Evolutionary conservation across 1,284 basidiomycete genomes (phyloP).

Genomic region (Marasmius sp.): DNA sequence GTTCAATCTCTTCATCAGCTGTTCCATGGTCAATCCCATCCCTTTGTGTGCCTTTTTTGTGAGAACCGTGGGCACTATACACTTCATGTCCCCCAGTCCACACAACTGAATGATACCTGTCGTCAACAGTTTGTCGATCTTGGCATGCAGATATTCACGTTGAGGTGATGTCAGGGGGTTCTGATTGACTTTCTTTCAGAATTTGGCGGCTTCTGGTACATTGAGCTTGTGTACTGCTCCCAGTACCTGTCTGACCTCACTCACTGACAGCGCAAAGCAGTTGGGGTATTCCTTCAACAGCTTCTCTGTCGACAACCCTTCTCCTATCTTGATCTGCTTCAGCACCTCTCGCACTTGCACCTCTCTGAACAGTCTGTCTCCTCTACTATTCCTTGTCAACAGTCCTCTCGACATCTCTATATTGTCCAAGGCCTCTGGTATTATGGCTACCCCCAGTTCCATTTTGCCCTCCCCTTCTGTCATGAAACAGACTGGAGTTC

Average conservation of each 20-base stretch:
- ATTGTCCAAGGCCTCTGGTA: neutral
- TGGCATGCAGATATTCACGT: constrained; percentile 22
- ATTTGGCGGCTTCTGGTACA: constrained; percentile 21
- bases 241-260: constrained; percentile 22
- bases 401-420: neutral
- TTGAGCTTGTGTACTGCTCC: constrained; percentile 24
- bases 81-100: constrained; percentile 25
- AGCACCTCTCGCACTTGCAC: constrained; percentile 21
- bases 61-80: constrained; percentile 25
- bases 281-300: constrained; percentile 25
- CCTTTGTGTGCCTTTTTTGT: constrained; percentile 29
- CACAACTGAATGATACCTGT: constrained; percentile 27
- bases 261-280: constrained; percentile 29
- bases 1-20: constrained; percentile 28
- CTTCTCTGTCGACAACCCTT: constrained; percentile 18
- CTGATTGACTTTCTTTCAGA: constrained; percentile 21
- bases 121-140: constrained; percentile 30
- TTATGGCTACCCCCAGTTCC: neutral
- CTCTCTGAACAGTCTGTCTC: neutral
- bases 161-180: constrained; percentile 27
- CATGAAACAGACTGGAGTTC: too few species aligned
- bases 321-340: constrained; percentile 20
- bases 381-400: neutral
- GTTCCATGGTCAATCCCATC: constrained; percentile 22
- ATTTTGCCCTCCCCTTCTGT: too few species aligned